Base-by-base conservation (phyloP, 1,139 yeast species). In the Magnusiomyces sp. region DNA sequence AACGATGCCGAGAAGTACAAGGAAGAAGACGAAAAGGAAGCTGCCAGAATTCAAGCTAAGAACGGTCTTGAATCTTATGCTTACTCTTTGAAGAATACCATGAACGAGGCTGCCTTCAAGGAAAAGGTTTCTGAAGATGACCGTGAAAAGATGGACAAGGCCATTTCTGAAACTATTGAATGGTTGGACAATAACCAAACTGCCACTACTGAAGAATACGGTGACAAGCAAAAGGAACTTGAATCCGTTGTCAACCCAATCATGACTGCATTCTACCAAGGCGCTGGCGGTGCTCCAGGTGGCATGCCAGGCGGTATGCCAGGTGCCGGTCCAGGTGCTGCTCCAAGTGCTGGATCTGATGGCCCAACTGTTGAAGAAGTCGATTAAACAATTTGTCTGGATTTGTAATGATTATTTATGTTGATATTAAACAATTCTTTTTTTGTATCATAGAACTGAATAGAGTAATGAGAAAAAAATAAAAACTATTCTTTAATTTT, bases 201-300 rank as follows among this genome's bases (percentile, higher is more conserved):
- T 63, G 95, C 92, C 64, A 72, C 94, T 62, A 79, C 83, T 64
- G 95, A 87, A 70, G 95, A 87, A 77, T 87, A 71, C 74, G 75
- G 80, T 65, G 94, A 84, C 76, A 80, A 82, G 77, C 92, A 87
- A 78, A 87, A 87, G 85, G 95, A 87, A 74, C 84, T 87, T 69
- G 95, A 87, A 78, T 85, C 81, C 61, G 78, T 82, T 73, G 90
- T 95, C 63, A 87, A 87, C 86, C 95, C 95, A 71, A 83, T 87
- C 77, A 81, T 87, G 85, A 75, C 88, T 69, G 85, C 86, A 80
- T 85, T 89, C 76, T 87, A 87, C 83, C 71, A 70, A 52, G 69
- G 66, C 56, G 74, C 62, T 51, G 72, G 70, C 53, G 83, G 80
- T 62, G 69, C 69, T 50, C 78, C 81, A 61, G 81, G 67, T 40